Percentiles rank a stretch among this genome's conserved stretches.
phyloP scores from a whole-genome alignment of 345 rosid species.

The Cardamine chenopodiifolia region DNA sequence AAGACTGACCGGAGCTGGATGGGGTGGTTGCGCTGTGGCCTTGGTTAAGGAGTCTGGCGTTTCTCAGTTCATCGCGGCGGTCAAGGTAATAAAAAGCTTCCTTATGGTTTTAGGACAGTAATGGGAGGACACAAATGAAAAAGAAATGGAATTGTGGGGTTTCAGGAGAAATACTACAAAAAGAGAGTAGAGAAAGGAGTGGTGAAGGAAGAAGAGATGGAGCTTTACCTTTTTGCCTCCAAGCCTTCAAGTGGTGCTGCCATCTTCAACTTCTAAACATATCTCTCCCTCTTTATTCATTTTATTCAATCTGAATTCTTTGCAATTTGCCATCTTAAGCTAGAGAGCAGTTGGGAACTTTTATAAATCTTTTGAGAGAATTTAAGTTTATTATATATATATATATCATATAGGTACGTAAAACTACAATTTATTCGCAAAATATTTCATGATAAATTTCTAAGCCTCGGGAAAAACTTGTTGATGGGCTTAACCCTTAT shows the following conservation, averaged over 20 bases:
- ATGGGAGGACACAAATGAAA: background rate
- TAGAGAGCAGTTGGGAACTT: background rate
- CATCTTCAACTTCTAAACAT: slow-evolving; percentile 65
- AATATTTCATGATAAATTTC: too few relatives aligned
- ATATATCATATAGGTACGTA: too few relatives aligned
- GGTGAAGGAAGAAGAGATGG: slow-evolving; percentile 69
- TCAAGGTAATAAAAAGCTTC: slow-evolving; percentile 55
- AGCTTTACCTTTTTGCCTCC: slow-evolving; percentile 89
- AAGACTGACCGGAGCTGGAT: slow-evolving; percentile 97
- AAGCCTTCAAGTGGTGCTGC: slow-evolving; percentile 99
- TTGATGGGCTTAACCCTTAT: too few relatives aligned
- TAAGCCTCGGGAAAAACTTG: too few relatives aligned
- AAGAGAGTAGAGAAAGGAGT: slow-evolving; percentile 74
- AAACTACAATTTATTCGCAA: too few relatives aligned
- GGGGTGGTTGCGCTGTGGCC: slow-evolving; percentile 98
- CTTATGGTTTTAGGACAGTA: background rate
- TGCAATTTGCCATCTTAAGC: background rate
- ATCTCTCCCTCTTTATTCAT: background rate
- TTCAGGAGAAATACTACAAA: slow-evolving; percentile 80
- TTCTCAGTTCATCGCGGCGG: slow-evolving; percentile 78
- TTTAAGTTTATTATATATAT: too few relatives aligned
- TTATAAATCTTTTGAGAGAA: background rate
- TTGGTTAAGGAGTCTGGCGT: slow-evolving; percentile 77
- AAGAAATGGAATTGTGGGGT: background rate
- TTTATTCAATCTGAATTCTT: slow-evolving; percentile 6